Conservation (phyloP, 2,329 filamentous ascomycete genomes). For the Arachnopeziza araneosa region DNA sequence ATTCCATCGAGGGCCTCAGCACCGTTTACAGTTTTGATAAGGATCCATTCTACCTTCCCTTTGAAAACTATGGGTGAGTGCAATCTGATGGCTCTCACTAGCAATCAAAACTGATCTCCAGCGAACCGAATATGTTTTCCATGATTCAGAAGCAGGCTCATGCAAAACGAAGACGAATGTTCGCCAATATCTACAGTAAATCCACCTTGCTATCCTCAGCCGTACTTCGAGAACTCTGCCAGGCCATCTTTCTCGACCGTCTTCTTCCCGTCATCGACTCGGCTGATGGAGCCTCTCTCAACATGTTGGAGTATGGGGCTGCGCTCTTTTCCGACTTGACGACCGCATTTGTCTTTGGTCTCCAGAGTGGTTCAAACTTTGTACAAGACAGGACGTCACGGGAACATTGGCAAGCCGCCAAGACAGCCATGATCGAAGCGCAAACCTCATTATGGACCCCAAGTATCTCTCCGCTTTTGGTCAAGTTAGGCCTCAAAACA, state of each 20-base stretch:
- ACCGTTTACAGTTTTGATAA: constrained; percentile 71
- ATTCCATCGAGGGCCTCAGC: constrained; percentile 59
- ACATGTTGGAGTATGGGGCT: constrained; percentile 60
- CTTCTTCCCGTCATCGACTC: constrained; percentile 51
- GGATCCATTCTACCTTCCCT: constrained; percentile 70
- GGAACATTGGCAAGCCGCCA: constrained; percentile 60
- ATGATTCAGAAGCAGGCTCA: constrained; percentile 57
- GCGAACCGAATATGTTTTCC: constrained; percentile 66
- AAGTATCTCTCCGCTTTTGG: constrained; percentile 45
- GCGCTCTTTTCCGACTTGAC: constrained; percentile 81
- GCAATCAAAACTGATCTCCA: constrained; percentile 21
- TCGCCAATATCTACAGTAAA: constrained; percentile 79
- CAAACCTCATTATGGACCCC: constrained; percentile 40
- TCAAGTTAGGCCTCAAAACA: constrained; percentile 53
- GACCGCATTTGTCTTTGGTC: constrained; percentile 67
- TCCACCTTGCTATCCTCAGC: constrained; percentile 60
- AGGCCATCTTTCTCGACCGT: constrained; percentile 52
- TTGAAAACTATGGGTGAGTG: constrained; percentile 63
- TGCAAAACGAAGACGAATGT: constrained; percentile 68
- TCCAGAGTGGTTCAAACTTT: constrained; percentile 58
- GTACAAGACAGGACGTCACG: constrained; percentile 50
- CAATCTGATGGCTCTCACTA: background rate
- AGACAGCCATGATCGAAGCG: background rate
- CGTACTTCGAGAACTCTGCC: constrained; percentile 51
- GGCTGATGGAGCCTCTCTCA: constrained; percentile 44